A percentile compares a stretch with the other conserved stretches of the same genome.
phyloP scores from a whole-genome alignment of 2,329 filamentous ascomycete species.

The Plectosphaerella cucumerina region DNA sequence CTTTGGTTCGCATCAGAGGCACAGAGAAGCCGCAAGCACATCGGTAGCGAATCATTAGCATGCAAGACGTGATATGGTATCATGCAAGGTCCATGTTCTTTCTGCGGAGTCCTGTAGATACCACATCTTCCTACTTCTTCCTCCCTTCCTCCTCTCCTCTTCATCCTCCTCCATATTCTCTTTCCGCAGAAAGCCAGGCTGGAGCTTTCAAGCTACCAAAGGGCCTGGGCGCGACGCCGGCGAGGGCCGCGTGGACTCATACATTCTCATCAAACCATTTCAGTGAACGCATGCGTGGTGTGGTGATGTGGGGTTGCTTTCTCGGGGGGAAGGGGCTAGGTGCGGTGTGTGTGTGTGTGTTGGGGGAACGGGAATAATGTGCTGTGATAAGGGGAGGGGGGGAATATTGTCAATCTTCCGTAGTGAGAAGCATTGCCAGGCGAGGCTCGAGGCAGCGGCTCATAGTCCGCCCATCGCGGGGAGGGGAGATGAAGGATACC shows the following conservation, averaged over 20 bases:
- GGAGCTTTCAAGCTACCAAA: slow-evolving; percentile 65
- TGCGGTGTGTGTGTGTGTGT: not conserved
- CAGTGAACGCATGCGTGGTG: slow-evolving; percentile 22
- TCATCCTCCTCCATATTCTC: slow-evolving; percentile 5
- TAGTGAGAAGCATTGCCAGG: no score
- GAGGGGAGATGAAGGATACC: not conserved
- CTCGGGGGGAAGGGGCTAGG: not conserved
- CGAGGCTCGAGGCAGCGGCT: no score
- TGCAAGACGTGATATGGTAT: no score
- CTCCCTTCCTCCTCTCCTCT: slow-evolving; percentile 2
- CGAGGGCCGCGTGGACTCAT: slow-evolving; percentile 7
- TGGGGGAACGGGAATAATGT: not conserved
- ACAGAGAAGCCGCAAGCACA: no score
- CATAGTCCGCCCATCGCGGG: not conserved
- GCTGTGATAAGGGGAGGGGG: not conserved
- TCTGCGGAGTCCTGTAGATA: no score
- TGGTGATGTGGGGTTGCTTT: slow-evolving; percentile 7
- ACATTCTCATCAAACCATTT: slow-evolving; percentile 32
- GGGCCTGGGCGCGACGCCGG: slow-evolving; percentile 36
- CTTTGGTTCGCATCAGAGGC: no score
- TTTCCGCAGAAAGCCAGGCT: slow-evolving; percentile 37
- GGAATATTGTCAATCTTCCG: not conserved
- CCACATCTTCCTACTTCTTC: not conserved
- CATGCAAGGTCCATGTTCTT: no score
- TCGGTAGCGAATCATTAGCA: no score